Evolutionary conservation across 2,329 filamentous ascomycete species (phyloP).

Genomic region (Scedosporium apiospermum): DNA sequence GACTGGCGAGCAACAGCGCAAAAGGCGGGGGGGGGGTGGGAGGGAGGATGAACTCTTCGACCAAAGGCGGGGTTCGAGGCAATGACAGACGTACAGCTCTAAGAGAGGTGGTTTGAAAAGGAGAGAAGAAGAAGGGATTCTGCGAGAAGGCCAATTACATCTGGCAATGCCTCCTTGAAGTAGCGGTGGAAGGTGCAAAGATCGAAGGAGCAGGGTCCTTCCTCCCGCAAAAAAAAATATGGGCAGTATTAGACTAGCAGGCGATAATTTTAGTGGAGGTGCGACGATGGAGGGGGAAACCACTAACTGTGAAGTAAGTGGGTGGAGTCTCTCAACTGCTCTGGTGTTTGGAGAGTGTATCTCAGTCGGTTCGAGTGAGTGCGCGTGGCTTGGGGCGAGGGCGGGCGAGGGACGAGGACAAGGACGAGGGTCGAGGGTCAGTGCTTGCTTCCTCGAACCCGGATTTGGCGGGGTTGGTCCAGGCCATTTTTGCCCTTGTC

Average conservation of each 20-base stretch:
- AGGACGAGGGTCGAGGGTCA: not conserved
- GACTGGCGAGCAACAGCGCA: constrained; percentile 11
- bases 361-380: not conserved
- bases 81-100: not conserved
- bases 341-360: too few relatives aligned
- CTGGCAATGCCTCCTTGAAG: not conserved
- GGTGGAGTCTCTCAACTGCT: not conserved
- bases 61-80: constrained; percentile 2
- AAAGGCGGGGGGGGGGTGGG: constrained; percentile 4
- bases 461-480: constrained; percentile 5
- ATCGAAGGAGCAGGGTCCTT: not conserved
- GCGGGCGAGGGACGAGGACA: not conserved
- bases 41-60: not conserved
- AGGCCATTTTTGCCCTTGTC: not conserved
- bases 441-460: not conserved
- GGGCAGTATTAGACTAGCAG: not conserved
- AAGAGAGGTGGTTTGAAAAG: not conserved
- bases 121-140: not conserved
- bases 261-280: constrained; percentile 7
- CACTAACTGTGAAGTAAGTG: not conserved
- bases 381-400: too few relatives aligned
- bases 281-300: constrained; percentile 5
- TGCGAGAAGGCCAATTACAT: constrained; percentile 3
- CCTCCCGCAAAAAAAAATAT: not conserved
- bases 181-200: not conserved